Evolutionary conservation across 768 basidiomycete species (phyloP).

Genomic region (Cubamyces lactineus): DNA sequence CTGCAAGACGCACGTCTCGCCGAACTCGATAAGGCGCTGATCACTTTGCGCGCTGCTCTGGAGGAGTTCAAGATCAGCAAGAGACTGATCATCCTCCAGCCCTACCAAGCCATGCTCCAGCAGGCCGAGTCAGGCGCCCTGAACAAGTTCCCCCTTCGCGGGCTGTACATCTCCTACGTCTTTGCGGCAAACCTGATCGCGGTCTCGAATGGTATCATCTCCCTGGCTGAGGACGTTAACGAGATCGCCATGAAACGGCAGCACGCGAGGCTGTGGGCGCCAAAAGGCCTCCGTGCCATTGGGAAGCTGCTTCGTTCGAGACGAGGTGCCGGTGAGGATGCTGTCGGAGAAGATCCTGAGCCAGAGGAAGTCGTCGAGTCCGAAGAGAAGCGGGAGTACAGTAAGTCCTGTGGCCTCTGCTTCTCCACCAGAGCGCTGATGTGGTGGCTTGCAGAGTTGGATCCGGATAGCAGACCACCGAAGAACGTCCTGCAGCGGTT

Average conservation of each 20-base stretch:
- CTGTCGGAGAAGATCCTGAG: conserved; percentile 32
- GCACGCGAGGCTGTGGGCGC: conserved; percentile 51
- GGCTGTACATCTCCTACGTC: conserved; percentile 55
- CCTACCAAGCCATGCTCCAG: conserved; percentile 46
- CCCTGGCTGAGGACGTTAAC: conserved; percentile 41
- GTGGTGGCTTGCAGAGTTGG: conserved; percentile 33
- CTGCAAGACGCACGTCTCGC: conserved; percentile 18
- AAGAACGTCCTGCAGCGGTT: conserved; percentile 45
- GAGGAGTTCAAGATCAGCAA: conserved; percentile 37
- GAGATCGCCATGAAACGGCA: conserved; percentile 43
- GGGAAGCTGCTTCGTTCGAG: conserved; percentile 32
- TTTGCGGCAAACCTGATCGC: conserved; percentile 49
- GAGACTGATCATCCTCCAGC: conserved; percentile 45
- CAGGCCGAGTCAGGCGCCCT: conserved; percentile 22
- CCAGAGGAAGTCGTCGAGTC: conserved; percentile 36
- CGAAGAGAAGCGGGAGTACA: conserved; percentile 33
- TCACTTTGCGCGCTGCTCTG: conserved; percentile 28
- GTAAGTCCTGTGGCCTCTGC: conserved; percentile 17
- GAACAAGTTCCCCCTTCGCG: conserved; percentile 37
- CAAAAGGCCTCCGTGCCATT: conserved; percentile 45
- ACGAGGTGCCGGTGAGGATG: conserved; percentile 28
- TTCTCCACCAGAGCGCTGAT: not conserved
- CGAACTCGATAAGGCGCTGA: conserved; percentile 19
- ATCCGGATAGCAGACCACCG: conserved; percentile 54
- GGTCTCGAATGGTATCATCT: conserved; percentile 41